phyloP scores from a whole-genome alignment of 2,329 filamentous ascomycete species.

The Sphaerostilbella broomeana region DNA sequence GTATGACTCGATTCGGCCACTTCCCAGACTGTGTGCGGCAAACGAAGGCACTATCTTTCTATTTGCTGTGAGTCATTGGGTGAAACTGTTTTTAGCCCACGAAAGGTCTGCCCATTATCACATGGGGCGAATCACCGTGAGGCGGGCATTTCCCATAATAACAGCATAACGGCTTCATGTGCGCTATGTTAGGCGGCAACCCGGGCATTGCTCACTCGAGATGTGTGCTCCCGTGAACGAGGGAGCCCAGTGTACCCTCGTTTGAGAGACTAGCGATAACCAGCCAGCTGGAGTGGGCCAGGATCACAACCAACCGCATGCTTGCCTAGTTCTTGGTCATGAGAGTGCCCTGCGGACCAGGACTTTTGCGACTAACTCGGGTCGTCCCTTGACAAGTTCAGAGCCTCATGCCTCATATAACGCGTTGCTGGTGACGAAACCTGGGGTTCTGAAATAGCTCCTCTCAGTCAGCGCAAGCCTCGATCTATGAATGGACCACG shows the following conservation, averaged over 20 bases:
- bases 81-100: conserved; percentile 2
- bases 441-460: neutral
- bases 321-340: conserved; percentile 7
- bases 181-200: conserved; percentile 8
- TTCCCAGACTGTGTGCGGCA: too few species aligned
- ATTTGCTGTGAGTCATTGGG: conserved; percentile 10
- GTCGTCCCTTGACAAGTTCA: neutral
- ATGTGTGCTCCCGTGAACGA: conserved; percentile 6
- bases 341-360: neutral
- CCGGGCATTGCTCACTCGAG: conserved; percentile 14
- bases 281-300: conserved; percentile 2
- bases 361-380: conserved; percentile 1
- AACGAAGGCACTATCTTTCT: too few species aligned
- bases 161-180: conserved; percentile 5
- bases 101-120: neutral
- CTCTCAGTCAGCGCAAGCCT: neutral
- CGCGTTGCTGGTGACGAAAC: neutral
- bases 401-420: conserved; percentile 1
- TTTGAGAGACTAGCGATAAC: neutral
- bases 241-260: conserved; percentile 1
- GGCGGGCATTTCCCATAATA: conserved; percentile 17
- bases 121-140: conserved; percentile 16
- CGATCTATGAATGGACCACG: neutral
- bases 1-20: conserved; percentile 2
- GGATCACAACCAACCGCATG: conserved; percentile 3